These are phyloP conservation scores for Coriolopsis trogii DNA, from an alignment of 1,284 basidiomycete genomes.

Conservation along the genomic window DNA sequence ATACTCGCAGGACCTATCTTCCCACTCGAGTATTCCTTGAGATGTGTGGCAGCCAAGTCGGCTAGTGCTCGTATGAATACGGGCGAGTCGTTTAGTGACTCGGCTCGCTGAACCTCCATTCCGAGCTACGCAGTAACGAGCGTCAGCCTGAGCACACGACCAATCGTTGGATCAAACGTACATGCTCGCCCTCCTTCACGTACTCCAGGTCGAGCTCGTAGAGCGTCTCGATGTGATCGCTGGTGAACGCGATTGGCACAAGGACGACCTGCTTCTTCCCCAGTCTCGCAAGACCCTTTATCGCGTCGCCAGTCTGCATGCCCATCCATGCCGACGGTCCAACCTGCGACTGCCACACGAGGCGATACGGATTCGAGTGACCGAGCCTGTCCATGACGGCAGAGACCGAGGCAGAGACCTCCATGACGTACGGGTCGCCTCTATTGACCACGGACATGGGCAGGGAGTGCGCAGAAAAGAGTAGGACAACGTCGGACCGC, in stretches of 20 bases:
- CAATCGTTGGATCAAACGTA: slow-evolving; percentile 39
- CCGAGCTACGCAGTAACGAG: slow-evolving; percentile 55
- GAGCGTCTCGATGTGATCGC: slow-evolving; percentile 98
- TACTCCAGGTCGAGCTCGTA: slow-evolving; percentile 98
- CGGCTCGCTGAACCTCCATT: slow-evolving; percentile 89
- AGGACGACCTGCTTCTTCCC: slow-evolving; percentile 89
- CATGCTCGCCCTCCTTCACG: slow-evolving; percentile 88
- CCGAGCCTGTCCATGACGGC: slow-evolving; percentile 87
- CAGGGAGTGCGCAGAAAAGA: slow-evolving; percentile 98
- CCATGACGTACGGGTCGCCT: slow-evolving; percentile 95
- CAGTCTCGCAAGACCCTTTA: slow-evolving; percentile 90
- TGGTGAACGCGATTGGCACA: slow-evolving; percentile 97
- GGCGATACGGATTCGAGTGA: slow-evolving; percentile 83
- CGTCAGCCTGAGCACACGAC: background rate
- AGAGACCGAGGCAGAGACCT: slow-evolving; percentile 93
- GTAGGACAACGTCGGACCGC: slow-evolving; percentile 78
- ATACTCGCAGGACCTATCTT: slow-evolving; percentile 66
- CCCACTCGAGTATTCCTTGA: slow-evolving; percentile 62
- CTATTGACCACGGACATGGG: slow-evolving; percentile 98
- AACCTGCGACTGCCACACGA: slow-evolving; percentile 99
- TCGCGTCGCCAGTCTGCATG: slow-evolving; percentile 90
- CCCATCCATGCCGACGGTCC: slow-evolving; percentile 99
- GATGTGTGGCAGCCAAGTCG: slow-evolving; percentile 87
- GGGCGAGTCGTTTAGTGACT: slow-evolving; percentile 97
- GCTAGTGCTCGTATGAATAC: slow-evolving; percentile 97